A percentile compares a stretch with the other conserved stretches of the same genome.
These are phyloP conservation scores for Tuber borchii DNA, from an alignment of 495 filamentous ascomycete species.

Conservation along the genomic window DNA sequence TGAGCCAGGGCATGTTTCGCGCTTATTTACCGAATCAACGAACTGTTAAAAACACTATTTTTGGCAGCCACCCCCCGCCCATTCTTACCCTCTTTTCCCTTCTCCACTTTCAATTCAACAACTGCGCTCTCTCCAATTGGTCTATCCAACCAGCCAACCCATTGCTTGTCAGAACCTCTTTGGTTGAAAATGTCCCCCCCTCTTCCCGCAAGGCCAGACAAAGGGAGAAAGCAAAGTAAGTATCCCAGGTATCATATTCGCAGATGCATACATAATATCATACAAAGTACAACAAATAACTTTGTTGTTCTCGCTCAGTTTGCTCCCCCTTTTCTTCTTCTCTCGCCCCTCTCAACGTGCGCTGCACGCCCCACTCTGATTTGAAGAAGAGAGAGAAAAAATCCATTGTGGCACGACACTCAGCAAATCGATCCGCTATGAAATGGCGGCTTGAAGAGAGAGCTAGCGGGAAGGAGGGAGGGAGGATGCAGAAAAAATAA, in stretches of 20 bases:
- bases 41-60: not conserved
- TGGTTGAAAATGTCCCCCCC: not conserved
- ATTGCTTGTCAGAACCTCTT: constrained; percentile 2
- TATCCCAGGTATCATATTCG: not conserved
- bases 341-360: not conserved
- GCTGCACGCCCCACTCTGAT: not conserved
- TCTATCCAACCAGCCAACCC: not conserved
- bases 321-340: not conserved
- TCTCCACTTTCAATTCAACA: not conserved
- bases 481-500: not conserved
- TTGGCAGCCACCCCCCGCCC: not conserved
- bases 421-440: not conserved
- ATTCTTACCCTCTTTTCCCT: not conserved
- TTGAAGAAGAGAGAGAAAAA: not conserved
- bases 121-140: not conserved
- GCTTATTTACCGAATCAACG: not conserved
- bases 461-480: not conserved
- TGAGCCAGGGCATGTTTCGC: not conserved
- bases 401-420: not conserved
- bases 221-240: not conserved
- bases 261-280: not conserved
- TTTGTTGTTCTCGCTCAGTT: not conserved
- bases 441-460: not conserved
- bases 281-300: not conserved
- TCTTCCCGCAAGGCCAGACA: not conserved